Base-by-base conservation (phyloP, 805 yeast species). In the Sugiyamaella marilandica region DNA sequence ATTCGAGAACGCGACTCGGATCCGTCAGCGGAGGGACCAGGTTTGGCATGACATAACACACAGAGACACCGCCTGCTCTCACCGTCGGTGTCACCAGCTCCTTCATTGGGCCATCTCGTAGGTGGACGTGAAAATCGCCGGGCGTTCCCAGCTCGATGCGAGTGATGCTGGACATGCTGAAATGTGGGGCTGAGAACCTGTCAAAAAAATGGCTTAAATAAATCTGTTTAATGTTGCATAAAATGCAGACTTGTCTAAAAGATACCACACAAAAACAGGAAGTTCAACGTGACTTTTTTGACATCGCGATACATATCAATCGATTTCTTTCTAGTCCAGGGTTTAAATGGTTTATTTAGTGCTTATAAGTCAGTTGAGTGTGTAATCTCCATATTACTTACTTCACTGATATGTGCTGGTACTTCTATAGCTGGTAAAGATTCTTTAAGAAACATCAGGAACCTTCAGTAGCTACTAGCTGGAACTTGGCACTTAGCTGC, bases 1-100 rank as follows among this genome's bases (percentile, higher is more conserved):
- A 94, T 48, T 79, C 80, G 11, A 79, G 68, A 14, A 84, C 98
- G 58, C 80, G 75, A 10, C 82, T 85, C 41, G 89, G 74, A 5
- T 89, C 83, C 1, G 92, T 86, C 52, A 94, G 68, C 31, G 99
- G 99, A 5, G 99, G 99, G 24, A 82, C 87, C 58, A 94, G 73
- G 69, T 94, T 94, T 34, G 99, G 99, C 99, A 94, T 94, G 55
- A 94, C 81, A 65, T 89, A 94, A 1, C 95, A 96, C 46, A 90
- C 83, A 3, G 96, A 85, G 11, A 87, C 76, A 57, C 99, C 99
- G 46, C 99, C 99, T 55, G 83, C 81, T 62, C 83, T 80, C 14
- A 94, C 87, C 0, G 96, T 85, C 7, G 99, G 99, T 0, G 97
- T 79, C 39, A 91, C 87, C 35, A 88, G 78, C 61, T 87, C 85